Evolutionary conservation across 2,329 filamentous ascomycete genomes (phyloP).

Genomic region (Lachnellula subtilissima): DNA sequence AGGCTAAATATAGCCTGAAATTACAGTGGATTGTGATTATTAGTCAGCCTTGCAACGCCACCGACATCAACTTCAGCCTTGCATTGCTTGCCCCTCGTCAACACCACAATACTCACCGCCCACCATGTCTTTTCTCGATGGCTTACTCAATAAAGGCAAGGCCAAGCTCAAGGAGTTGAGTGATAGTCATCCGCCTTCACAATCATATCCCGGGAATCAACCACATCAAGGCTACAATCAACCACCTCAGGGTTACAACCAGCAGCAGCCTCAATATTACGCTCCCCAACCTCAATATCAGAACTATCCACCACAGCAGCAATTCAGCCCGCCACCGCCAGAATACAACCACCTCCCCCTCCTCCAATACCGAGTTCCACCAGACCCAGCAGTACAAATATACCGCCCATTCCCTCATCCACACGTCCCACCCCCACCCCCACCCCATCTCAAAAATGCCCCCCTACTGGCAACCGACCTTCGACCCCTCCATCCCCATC

Average conservation of each 20-base stretch:
- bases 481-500: slow-evolving; percentile 43
- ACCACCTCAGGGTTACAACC: background rate
- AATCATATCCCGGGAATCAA: slow-evolving; percentile 4
- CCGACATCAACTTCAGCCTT: background rate
- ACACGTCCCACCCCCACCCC: background rate
- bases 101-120: background rate
- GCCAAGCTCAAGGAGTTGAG: slow-evolving; percentile 20
- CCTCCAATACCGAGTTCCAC: slow-evolving; percentile 6
- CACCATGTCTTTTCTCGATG: slow-evolving; percentile 20
- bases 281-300: background rate
- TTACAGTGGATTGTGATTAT: too few species aligned
- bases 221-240: background rate
- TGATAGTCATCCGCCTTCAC: slow-evolving; percentile 10
- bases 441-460: background rate
- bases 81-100: background rate
- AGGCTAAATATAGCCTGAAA: too few species aligned
- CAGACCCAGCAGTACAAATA: background rate
- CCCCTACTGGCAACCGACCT: slow-evolving; percentile 49
- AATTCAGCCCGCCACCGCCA: slow-evolving; percentile 4
- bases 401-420: background rate
- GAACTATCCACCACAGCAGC: slow-evolving; percentile 1
- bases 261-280: background rate
- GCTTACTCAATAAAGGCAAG: slow-evolving; percentile 21
- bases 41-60: too few species aligned
- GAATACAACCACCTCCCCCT: background rate